Percentiles rank a stretch among this genome's conserved stretches.
Conservation (phyloP, 257 asterid species). For the Petunia secreta region DNA sequence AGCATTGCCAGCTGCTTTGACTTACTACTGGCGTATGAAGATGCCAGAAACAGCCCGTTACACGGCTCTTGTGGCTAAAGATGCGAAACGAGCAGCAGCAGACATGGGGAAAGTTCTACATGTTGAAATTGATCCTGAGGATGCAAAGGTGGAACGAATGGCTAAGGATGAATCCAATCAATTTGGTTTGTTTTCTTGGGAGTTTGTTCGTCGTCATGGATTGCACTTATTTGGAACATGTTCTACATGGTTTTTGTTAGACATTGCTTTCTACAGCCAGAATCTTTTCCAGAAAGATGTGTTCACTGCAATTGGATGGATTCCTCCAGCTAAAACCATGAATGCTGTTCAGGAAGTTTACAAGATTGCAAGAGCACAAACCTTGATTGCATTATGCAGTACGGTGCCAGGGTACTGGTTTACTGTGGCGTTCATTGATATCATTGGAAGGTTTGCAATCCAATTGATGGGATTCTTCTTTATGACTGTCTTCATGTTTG, state of each 20-base stretch:
- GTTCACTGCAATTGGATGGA: not conserved
- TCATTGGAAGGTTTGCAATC: conserved; percentile 31
- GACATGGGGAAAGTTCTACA: conserved; percentile 39
- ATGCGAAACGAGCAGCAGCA: conserved; percentile 28
- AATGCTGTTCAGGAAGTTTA: conserved; percentile 36
- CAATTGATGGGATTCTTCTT: conserved; percentile 21
- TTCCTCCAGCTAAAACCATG: conserved; percentile 30
- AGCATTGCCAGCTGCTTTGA: conserved; percentile 30
- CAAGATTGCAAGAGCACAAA: conserved; percentile 31
- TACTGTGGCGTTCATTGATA: conserved; percentile 38
- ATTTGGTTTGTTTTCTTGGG: conserved; percentile 30
- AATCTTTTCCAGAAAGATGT: conserved; percentile 14
- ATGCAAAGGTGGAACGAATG: not conserved
- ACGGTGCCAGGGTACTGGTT: conserved; percentile 43
- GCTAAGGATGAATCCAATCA: not conserved
- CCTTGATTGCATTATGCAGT: conserved; percentile 36
- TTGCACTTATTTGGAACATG: conserved; percentile 36
- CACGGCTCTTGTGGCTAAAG: conserved; percentile 36
- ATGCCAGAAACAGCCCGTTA: conserved; percentile 40
- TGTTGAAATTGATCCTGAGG: conserved; percentile 25
- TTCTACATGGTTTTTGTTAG: conserved; percentile 35
- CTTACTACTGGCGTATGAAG: conserved; percentile 39
- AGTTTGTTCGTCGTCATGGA: conserved; percentile 33
- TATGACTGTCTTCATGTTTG: conserved; percentile 40
- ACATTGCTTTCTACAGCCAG: conserved; percentile 19